phyloP scores from a whole-genome alignment of 1,139 yeast genomes.

The Pichia sp. region DNA sequence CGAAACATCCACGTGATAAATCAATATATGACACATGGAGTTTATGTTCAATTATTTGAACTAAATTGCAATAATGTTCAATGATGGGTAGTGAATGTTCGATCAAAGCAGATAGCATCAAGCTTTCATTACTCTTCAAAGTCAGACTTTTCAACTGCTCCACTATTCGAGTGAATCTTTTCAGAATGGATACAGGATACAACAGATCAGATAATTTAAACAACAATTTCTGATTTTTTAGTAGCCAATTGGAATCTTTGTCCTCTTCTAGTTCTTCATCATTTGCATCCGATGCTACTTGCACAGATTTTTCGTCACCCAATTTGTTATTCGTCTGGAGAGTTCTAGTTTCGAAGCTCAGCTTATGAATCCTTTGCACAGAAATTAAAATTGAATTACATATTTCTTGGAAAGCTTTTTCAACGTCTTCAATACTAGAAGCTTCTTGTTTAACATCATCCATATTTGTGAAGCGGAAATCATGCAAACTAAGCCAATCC shows the following conservation, averaged over 20 bases:
- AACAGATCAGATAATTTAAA: conserved; percentile 33
- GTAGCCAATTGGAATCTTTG: conserved; percentile 64
- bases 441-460: conserved; percentile 24
- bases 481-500: conserved; percentile 32
- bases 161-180: conserved; percentile 32
- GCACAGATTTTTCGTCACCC: conserved; percentile 1
- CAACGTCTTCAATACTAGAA: conserved; percentile 36
- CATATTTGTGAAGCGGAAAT: conserved; percentile 22
- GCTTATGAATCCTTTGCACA: conserved; percentile 48
- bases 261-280: conserved; percentile 12
- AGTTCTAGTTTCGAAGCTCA: conserved; percentile 28
- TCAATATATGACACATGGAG: conserved; percentile 41
- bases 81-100: conserved; percentile 51
- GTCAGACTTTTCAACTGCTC: conserved; percentile 28
- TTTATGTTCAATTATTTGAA: conserved; percentile 36
- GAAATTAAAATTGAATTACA: conserved; percentile 59
- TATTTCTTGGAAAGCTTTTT: conserved; percentile 41
- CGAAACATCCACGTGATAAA: conserved; percentile 54
- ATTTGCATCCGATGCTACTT: conserved; percentile 32
- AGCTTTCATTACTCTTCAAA: conserved; percentile 33
- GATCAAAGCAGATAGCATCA: conserved; percentile 29
- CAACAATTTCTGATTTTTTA: conserved; percentile 40
- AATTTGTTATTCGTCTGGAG: too few species aligned
- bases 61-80: conserved; percentile 44
- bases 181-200: conserved; percentile 26